Evolutionary conservation across 176 grass and related monocot genomes (phyloP).

Genomic region (Eragrostis nindensis): DNA sequence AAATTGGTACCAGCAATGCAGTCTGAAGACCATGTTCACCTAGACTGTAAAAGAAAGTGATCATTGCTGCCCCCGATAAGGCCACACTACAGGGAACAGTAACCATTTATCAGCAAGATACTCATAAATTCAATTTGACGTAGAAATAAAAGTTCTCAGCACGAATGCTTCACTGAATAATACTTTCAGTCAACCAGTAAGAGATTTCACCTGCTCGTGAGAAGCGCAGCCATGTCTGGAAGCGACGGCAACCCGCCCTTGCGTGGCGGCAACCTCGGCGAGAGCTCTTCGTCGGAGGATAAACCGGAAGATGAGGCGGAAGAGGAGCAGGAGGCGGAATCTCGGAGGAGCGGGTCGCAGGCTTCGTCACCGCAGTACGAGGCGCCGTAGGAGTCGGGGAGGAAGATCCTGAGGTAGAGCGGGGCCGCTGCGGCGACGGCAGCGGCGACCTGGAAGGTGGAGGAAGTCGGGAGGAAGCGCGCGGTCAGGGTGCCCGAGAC

Average conservation of each 20-base stretch:
- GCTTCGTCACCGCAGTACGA: slow-evolving; percentile 50
- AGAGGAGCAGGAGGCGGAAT: slow-evolving; percentile 29
- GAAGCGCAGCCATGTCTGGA: slow-evolving; percentile 65
- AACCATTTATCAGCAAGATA: neutral
- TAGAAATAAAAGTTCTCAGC: neutral
- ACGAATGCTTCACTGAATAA: neutral
- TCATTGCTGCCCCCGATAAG: slow-evolving; percentile 62
- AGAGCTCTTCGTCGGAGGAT: slow-evolving; percentile 44
- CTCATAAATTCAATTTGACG: neutral
- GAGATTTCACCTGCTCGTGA: slow-evolving; percentile 63
- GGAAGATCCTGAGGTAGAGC: slow-evolving; percentile 66
- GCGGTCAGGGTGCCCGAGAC: slow-evolving; percentile 73
- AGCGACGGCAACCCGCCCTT: slow-evolving; percentile 58
- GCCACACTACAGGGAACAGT: slow-evolving; percentile 41
- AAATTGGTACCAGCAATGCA: slow-evolving; percentile 65
- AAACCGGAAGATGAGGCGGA: slow-evolving; percentile 31
- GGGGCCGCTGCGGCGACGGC: slow-evolving; percentile 49
- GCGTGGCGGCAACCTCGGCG: slow-evolving; percentile 40
- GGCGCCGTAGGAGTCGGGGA: slow-evolving; percentile 56
- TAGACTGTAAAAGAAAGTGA: slow-evolving; percentile 82
- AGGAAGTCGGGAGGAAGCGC: slow-evolving; percentile 81
- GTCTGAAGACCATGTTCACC: slow-evolving; percentile 78
- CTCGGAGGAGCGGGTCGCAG: slow-evolving; percentile 53
- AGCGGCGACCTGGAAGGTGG: slow-evolving; percentile 76
- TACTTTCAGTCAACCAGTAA: neutral